phyloP scores from a whole-genome alignment of 1,284 basidiomycete species.

The Apiotrichum sp. region DNA sequence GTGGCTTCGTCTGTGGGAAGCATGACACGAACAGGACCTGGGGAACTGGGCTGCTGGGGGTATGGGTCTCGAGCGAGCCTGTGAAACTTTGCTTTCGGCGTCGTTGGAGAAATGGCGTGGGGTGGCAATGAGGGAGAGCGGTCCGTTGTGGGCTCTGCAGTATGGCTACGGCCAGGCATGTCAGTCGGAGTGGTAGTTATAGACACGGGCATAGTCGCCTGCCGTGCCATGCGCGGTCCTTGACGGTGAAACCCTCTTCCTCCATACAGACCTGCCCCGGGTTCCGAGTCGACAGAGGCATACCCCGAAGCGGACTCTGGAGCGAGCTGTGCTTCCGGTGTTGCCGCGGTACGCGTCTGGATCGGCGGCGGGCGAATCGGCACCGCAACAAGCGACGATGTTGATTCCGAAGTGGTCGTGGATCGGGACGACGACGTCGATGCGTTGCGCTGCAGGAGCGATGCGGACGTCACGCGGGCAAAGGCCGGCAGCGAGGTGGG shows the following conservation, averaged over 20 bases:
- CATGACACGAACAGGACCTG: background rate
- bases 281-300: background rate
- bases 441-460: conserved; percentile 30
- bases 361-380: conserved; percentile 43
- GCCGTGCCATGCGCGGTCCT: conserved; percentile 24
- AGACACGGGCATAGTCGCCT: conserved; percentile 2
- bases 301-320: conserved; percentile 5
- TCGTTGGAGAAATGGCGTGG: conserved; percentile 19
- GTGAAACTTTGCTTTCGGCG: conserved; percentile 9
- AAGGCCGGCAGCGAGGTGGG: conserved; percentile 12
- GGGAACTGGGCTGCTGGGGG: background rate
- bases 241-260: conserved; percentile 32
- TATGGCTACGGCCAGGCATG: background rate
- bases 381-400: conserved; percentile 41
- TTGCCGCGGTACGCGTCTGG: conserved; percentile 43
- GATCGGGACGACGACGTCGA: conserved; percentile 39
- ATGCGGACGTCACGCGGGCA: conserved; percentile 13
- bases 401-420: conserved; percentile 34
- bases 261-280: conserved; percentile 10
- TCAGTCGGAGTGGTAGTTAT: background rate
- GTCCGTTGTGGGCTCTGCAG: background rate
- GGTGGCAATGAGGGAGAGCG: conserved; percentile 12
- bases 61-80: background rate
- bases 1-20: background rate
- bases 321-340: conserved; percentile 25